Base-by-base conservation (phyloP, 371 early-diverging fungal species). In the Capillidium rhysosporum region DNA sequence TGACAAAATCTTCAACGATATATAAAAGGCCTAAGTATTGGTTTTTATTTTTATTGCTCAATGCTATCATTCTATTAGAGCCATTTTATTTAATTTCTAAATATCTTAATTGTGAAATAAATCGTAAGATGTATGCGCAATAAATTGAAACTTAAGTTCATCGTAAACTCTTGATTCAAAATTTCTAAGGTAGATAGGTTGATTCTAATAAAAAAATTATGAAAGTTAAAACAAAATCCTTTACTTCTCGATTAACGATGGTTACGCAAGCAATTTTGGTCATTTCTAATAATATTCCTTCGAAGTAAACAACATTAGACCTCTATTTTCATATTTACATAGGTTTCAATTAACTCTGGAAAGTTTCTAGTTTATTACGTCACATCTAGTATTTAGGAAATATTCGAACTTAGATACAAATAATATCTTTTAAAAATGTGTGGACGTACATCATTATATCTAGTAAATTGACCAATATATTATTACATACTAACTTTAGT, bases 91-190 rank as follows among this genome's bases (percentile, higher is more conserved):
- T 18, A 43, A 18, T 7, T 16, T 16, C 16, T 7, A 51, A 16
- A 25, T 51, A 51, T 34, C 40, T 51, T 38, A 12, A 31, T 51
- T 34, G 28, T 51, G 18, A 34, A 51, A 51, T 18, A 51, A 34
- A 34, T 51, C 51, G 20, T 34, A 51, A 38, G 51, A 51, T n/a
- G 51, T 51, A 51, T 51, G 51, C 28, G 51, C 51, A 25, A 51
- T 34, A 18, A 25, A 51, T 12, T 51, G 31, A 23, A 51, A 51
- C 23, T 51, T 30, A 21, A 51, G 30, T n/a, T 51, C 51, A 23
- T 51, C 51, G 20, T 51, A 51, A 34, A 34, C 9, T 23, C 24
- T 34, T 3, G 51, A 34, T 21, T 18, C 38, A 51, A 51, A 51
- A 21, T 51, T 51, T 29, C 34, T 51, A 18, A 51, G 20, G 28